Evolutionary conservation across 306 rosid species (phyloP).

Genomic region (Rosa chinensis): DNA sequence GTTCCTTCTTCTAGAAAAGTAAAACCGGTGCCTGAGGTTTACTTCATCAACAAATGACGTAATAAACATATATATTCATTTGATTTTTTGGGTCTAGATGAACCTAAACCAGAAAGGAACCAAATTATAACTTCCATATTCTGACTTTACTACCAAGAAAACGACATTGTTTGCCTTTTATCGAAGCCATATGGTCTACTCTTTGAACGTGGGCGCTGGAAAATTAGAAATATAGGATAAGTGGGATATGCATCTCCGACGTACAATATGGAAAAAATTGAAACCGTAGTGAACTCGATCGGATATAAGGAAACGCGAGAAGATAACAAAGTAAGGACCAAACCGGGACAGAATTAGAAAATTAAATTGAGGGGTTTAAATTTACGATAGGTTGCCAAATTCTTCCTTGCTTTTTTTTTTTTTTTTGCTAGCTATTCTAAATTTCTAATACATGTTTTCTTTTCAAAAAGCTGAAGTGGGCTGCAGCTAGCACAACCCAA

Average conservation of each 20-base stretch:
- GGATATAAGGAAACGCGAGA: too few relatives aligned
- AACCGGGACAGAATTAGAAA: too few relatives aligned
- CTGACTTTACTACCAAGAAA: neutral
- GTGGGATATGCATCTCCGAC: neutral
- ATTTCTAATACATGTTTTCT: too few relatives aligned
- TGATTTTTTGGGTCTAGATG: neutral
- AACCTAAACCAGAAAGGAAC: neutral
- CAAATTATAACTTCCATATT: neutral
- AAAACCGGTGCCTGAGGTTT: neutral
- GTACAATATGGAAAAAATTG: neutral
- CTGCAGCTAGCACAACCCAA: too few relatives aligned
- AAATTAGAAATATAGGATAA: neutral
- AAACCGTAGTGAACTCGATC: too few relatives aligned
- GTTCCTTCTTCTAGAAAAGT: neutral
- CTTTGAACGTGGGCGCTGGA: neutral
- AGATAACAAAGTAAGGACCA: too few relatives aligned
- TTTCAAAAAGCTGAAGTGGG: too few relatives aligned
- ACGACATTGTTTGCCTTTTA: neutral
- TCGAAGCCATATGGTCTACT: neutral
- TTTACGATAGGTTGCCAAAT: too few relatives aligned
- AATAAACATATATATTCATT: neutral
- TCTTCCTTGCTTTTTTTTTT: too few relatives aligned
- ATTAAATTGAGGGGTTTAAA: too few relatives aligned
- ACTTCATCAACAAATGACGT: neutral
- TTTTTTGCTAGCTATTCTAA: too few relatives aligned